These are phyloP conservation scores for Berberis vulgaris DNA, from an alignment of 164 flowering plant species.

Conservation along the genomic window DNA sequence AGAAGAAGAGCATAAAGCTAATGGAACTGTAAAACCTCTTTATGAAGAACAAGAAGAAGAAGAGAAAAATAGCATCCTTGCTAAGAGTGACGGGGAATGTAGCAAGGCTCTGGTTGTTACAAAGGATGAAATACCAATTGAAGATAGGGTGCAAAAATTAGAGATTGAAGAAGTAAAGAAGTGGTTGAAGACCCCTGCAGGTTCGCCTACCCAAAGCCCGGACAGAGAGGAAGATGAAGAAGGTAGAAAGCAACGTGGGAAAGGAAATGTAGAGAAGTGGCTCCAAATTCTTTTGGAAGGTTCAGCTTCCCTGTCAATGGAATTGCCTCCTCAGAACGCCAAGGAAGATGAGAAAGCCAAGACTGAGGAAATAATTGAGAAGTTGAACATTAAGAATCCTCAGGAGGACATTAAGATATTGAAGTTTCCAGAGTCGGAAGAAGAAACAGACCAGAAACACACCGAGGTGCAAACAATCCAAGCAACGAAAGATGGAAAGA, in stretches of 20 bases:
- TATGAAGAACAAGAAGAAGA: conserved; percentile 22
- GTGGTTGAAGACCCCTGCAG: conserved; percentile 9
- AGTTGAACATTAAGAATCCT: conserved; percentile 37
- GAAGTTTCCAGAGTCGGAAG: conserved; percentile 16
- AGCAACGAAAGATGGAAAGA: conserved; percentile 7
- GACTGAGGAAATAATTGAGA: conserved; percentile 33
- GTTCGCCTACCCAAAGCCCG: conserved; percentile 25
- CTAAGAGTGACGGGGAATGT: conserved; percentile 12
- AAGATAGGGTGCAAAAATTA: conserved; percentile 28
- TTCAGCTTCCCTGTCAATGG: conserved; percentile 20
- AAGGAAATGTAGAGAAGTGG: conserved; percentile 94
- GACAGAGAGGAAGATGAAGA: conserved; percentile 71
- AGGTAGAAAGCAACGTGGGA: conserved; percentile 63
- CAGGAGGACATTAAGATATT: conserved; percentile 23
- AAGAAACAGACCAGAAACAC: conserved; percentile 7
- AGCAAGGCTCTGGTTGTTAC: conserved; percentile 8
- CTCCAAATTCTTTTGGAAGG: conserved; percentile 68
- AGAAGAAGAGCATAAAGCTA: conserved; percentile 69
- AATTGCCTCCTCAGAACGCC: conserved; percentile 11
- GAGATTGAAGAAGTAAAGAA: conserved; percentile 28
- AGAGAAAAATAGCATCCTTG: conserved; percentile 7
- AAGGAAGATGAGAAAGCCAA: conserved; percentile 19
- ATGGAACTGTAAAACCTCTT: conserved; percentile 27
- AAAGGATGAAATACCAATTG: conserved; percentile 23
- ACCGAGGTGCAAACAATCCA: background rate